These are phyloP conservation scores for Amylocystis lapponica DNA, from an alignment of 768 basidiomycete species.

Conservation along the genomic window DNA sequence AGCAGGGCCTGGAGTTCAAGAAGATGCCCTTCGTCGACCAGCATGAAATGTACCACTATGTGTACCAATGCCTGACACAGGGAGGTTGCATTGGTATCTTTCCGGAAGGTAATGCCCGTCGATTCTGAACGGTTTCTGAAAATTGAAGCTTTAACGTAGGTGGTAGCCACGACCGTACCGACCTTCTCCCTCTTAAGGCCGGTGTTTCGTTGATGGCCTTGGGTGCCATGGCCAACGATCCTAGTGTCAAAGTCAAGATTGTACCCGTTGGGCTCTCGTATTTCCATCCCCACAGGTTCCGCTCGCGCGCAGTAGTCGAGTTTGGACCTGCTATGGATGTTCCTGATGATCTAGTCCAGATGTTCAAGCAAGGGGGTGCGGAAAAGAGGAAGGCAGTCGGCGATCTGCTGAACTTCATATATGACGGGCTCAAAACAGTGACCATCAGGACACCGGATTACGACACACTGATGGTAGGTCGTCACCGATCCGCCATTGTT, in stretches of 20 bases:
- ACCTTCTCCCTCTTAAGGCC: constrained; percentile 93
- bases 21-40: constrained; percentile 87
- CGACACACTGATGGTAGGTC: constrained; percentile 89
- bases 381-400: constrained; percentile 88
- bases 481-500: neutral
- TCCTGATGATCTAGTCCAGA: constrained; percentile 80
- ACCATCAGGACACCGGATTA: constrained; percentile 95
- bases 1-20: constrained; percentile 72
- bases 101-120: constrained; percentile 73
- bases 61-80: constrained; percentile 80
- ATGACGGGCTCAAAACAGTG: constrained; percentile 91
- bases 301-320: constrained; percentile 95
- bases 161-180: constrained; percentile 96
- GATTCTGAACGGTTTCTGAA: neutral
- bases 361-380: constrained; percentile 86
- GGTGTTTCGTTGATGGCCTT: constrained; percentile 98
- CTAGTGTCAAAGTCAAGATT: constrained; percentile 82
- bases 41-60: constrained; percentile 88
- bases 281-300: constrained; percentile 60
- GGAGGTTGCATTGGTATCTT: constrained; percentile 96
- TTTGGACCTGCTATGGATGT: constrained; percentile 91
- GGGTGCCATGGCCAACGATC: constrained; percentile 93
- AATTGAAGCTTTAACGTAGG: constrained; percentile 40
- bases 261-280: constrained; percentile 51
- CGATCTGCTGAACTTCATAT: constrained; percentile 85